Conservation (phyloP, 2,329 filamentous ascomycete genomes). For the Ciborinia camelliae region DNA sequence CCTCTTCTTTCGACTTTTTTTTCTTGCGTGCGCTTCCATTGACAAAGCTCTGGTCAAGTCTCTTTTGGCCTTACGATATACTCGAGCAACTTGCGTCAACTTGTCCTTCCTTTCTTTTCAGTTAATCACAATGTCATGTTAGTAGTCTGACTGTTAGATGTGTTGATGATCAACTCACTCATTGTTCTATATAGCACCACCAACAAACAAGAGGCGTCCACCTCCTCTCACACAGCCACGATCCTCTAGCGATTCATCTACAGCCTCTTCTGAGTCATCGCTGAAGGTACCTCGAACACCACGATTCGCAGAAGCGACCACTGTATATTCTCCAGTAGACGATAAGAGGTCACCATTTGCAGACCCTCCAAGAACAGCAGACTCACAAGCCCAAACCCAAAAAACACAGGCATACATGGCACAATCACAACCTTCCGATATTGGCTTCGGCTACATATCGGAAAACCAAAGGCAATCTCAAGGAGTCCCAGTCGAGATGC, state of each 20-base stretch:
- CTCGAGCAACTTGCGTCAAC: conserved; percentile 18
- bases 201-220: conserved; percentile 33
- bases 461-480: conserved; percentile 50
- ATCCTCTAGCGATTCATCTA: conserved; percentile 44
- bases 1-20: conserved; percentile 30
- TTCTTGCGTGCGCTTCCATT: conserved; percentile 20
- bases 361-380: conserved; percentile 50
- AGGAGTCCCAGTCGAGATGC: conserved; percentile 50
- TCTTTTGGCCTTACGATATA: conserved; percentile 17
- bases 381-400: conserved; percentile 5
- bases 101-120: conserved; percentile 22
- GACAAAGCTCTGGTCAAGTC: conserved; percentile 8
- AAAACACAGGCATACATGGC: conserved; percentile 48
- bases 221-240: conserved; percentile 30
- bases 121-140: conserved; percentile 29
- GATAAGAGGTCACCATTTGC: conserved; percentile 53
- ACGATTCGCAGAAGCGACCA: conserved; percentile 77
- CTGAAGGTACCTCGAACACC: conserved; percentile 68
- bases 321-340: conserved; percentile 74
- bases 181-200: conserved; percentile 20
- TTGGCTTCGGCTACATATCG: conserved; percentile 88
- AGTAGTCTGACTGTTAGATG: conserved; percentile 18
- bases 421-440: conserved; percentile 73
- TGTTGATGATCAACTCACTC: conserved; percentile 13
- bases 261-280: conserved; percentile 41